These are phyloP conservation scores for Leccinum pallidistipes DNA, from an alignment of 1,284 basidiomycete species.

Conservation along the genomic window DNA sequence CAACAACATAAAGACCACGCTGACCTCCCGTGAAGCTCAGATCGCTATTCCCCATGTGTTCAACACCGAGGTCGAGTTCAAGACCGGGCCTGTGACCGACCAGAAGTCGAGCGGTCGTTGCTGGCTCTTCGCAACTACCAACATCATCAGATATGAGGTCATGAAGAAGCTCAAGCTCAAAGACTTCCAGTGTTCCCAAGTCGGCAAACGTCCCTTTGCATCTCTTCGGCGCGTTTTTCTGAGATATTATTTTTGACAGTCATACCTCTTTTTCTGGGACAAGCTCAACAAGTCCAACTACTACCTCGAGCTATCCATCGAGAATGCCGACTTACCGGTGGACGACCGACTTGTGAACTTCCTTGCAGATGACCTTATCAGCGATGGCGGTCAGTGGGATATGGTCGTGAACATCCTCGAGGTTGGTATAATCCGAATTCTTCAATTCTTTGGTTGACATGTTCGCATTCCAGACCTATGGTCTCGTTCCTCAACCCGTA, in stretches of 20 bases:
- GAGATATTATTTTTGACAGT: conserved; percentile 41
- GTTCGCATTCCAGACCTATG: conserved; percentile 57
- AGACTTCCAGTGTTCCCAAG: conserved; percentile 90
- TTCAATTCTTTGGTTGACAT: background rate
- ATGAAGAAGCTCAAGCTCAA: conserved; percentile 85
- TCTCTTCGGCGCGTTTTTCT: conserved; percentile 10
- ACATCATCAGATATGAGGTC: conserved; percentile 81
- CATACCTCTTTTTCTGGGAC: conserved; percentile 93
- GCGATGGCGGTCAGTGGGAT: conserved; percentile 94
- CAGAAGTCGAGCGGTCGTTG: conserved; percentile 88
- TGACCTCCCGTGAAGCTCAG: conserved; percentile 64
- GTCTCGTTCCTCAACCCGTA: conserved; percentile 77
- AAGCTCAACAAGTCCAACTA: conserved; percentile 96
- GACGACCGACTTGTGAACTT: conserved; percentile 82
- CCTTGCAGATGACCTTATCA: conserved; percentile 77
- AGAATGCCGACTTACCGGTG: conserved; percentile 78
- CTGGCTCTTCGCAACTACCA: conserved; percentile 93
- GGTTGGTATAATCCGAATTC: conserved; percentile 34
- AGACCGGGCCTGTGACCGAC: conserved; percentile 82
- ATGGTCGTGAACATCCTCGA: conserved; percentile 89
- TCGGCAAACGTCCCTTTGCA: conserved; percentile 28
- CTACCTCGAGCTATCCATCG: conserved; percentile 87
- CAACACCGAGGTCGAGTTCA: conserved; percentile 79
- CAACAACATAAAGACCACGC: conserved; percentile 63
- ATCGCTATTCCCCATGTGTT: conserved; percentile 81